Conservation (phyloP, 345 rosid genomes). For the Gossypium arboreum region DNA sequence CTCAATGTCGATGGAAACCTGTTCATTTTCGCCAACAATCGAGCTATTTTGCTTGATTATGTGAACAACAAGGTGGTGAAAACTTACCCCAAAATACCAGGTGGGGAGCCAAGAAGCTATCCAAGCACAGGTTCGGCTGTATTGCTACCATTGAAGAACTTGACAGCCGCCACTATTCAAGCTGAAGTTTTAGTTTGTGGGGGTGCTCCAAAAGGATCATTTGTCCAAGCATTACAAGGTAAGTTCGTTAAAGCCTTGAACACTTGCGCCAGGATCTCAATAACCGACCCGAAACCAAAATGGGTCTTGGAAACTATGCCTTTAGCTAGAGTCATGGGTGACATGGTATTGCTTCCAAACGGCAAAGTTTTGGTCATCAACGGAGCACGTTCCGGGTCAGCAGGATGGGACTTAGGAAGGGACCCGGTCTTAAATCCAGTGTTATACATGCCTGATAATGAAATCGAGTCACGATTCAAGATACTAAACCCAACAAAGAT, state of each 20-base stretch:
- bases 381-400: conserved; percentile 58
- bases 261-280: conserved; percentile 68
- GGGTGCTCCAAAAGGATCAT: conserved; percentile 77
- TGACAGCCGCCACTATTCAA: conserved; percentile 25
- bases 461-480: conserved; percentile 45
- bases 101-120: conserved; percentile 69
- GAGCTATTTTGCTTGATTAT: conserved; percentile 59
- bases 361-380: conserved; percentile 68
- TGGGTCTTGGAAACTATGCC: conserved; percentile 87
- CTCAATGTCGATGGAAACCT: conserved; percentile 58
- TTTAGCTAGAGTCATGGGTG: conserved; percentile 70
- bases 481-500: conserved; percentile 40
- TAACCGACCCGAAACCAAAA: conserved; percentile 53
- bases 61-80: conserved; percentile 41
- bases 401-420: conserved; percentile 73
- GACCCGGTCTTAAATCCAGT: conserved; percentile 61
- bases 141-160: conserved; percentile 62
- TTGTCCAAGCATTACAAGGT: conserved; percentile 16
- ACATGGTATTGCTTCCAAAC: conserved; percentile 74
- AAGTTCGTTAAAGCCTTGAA: conserved; percentile 50
- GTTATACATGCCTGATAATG: conserved; percentile 46
- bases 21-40: conserved; percentile 71
- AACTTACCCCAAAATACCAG: conserved; percentile 62
- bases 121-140: conserved; percentile 87
- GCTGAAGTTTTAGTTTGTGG: conserved; percentile 78